Evolutionary conservation across 2,329 filamentous ascomycete species (phyloP).

Genomic region (Exophiala calicioides): DNA sequence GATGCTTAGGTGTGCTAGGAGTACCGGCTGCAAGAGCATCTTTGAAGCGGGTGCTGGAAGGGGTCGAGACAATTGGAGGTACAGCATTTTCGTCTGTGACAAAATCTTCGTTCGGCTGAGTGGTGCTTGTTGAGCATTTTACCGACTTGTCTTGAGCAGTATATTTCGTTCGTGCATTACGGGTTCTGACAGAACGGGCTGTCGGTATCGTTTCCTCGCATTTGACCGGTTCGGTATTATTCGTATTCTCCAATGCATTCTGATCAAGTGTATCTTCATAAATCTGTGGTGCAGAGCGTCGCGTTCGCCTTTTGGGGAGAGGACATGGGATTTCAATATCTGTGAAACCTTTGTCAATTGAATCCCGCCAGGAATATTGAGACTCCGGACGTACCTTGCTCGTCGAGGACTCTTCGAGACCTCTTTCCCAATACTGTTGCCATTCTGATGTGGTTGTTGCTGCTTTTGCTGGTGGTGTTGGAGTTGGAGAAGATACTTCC

Average conservation of each 20-base stretch:
- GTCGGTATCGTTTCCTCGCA: constrained; percentile 25
- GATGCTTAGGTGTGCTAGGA: constrained; percentile 78
- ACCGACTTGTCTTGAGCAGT: constrained; percentile 37
- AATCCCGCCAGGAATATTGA: constrained; percentile 11
- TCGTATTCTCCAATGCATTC: constrained; percentile 12
- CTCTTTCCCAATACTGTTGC: constrained; percentile 46
- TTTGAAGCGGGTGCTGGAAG: constrained; percentile 67
- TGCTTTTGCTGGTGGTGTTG: constrained; percentile 31
- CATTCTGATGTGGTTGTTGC: constrained; percentile 44
- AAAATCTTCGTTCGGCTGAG: constrained; percentile 25
- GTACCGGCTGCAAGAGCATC: constrained; percentile 71
- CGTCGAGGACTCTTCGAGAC: constrained; percentile 39
- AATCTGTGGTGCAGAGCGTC: constrained; percentile 44
- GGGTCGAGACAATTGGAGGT: constrained; percentile 46
- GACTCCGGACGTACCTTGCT: constrained; percentile 41
- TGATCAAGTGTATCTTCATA: constrained; percentile 37
- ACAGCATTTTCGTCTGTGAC: constrained; percentile 47
- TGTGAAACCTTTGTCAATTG: constrained; percentile 13
- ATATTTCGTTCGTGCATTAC: constrained; percentile 52
- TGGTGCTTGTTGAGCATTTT: constrained; percentile 10
- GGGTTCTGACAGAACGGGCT: constrained; percentile 38
- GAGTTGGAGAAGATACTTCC: constrained; percentile 24
- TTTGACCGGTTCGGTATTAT: constrained; percentile 3
- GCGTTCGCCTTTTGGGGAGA: constrained; percentile 49
- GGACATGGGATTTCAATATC: constrained; percentile 24